Evolutionary conservation across 2,329 filamentous ascomycete genomes (phyloP).

Genomic region (Didymella arachidicola): DNA sequence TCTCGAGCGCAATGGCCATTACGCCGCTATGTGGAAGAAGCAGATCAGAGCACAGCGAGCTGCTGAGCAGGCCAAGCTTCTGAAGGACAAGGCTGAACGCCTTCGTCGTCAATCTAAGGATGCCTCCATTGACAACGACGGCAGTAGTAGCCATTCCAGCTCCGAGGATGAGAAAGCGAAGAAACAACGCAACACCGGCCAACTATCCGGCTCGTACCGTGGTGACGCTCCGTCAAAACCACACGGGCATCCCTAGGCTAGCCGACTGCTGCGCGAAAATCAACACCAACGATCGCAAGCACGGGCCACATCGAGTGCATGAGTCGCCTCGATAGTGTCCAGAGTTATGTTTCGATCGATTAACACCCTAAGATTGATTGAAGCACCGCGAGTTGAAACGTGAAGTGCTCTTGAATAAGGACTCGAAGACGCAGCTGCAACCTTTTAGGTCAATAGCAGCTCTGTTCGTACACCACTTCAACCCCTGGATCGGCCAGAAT

Average conservation of each 20-base stretch:
- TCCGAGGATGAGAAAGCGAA: slow-evolving; percentile 45
- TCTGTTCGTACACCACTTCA: not conserved
- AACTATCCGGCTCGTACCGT: slow-evolving; percentile 20
- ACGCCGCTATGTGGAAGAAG: slow-evolving; percentile 62
- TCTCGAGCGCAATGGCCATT: slow-evolving; percentile 55
- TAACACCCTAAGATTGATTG: not conserved
- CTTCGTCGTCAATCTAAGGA: slow-evolving; percentile 59
- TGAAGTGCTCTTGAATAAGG: not conserved
- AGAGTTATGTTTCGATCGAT: not conserved
- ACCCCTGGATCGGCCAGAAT: not conserved
- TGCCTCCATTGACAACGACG: slow-evolving; percentile 49
- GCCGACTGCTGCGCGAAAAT: not conserved
- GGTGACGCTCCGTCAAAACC: slow-evolving; percentile 33
- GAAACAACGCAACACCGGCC: slow-evolving; percentile 19
- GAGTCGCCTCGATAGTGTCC: not conserved
- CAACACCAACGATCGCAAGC: not conserved
- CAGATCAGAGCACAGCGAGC: slow-evolving; percentile 60
- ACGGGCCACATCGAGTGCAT: not conserved
- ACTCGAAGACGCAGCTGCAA: not conserved
- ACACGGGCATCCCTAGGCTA: slow-evolving; percentile 39
- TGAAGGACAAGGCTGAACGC: slow-evolving; percentile 60
- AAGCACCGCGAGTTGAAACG: not conserved
- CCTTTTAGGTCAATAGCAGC: not conserved
- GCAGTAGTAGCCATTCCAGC: slow-evolving; percentile 48
- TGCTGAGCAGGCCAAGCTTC: slow-evolving; percentile 58